Percentiles rank a stretch among this genome's conserved stretches.
These are phyloP conservation scores for Hirsutella thompsonii DNA, from an alignment of 2,329 filamentous ascomycete species.

Conservation along the genomic window DNA sequence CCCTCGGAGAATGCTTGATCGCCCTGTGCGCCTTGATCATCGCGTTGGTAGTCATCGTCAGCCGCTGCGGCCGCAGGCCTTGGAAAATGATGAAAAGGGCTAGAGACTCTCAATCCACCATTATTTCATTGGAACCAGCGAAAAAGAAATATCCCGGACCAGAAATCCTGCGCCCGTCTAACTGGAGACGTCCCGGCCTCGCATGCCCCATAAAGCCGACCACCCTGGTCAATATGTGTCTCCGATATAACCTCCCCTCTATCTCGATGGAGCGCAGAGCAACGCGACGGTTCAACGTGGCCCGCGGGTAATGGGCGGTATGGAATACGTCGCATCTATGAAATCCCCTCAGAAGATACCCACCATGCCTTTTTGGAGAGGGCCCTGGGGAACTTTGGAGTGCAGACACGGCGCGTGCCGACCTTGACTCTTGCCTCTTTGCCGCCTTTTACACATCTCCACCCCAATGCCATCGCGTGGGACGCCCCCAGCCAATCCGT, in stretches of 20 bases:
- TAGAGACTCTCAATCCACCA: background rate
- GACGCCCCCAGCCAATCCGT: slow-evolving; percentile 1
- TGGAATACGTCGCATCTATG: background rate
- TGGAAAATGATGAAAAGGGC: background rate
- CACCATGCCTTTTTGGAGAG: background rate
- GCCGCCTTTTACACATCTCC: background rate
- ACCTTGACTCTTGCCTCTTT: background rate
- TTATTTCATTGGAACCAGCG: background rate
- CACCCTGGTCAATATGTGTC: background rate
- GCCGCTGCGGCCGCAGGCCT: background rate
- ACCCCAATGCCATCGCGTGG: background rate
- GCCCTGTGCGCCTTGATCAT: too few species aligned
- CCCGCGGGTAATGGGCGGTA: background rate
- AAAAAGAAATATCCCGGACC: background rate
- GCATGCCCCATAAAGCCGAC: background rate
- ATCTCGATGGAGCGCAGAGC: background rate
- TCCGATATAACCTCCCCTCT: background rate
- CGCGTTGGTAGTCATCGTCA: background rate
- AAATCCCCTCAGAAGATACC: background rate
- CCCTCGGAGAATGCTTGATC: too few species aligned
- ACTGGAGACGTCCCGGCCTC: background rate
- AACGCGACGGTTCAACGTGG: background rate
- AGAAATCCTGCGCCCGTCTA: background rate
- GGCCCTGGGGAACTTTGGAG: slow-evolving; percentile 1
- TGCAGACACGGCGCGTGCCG: background rate